Conservation (phyloP, 257 asterid species). For the Solanum habrochaites region DNA sequence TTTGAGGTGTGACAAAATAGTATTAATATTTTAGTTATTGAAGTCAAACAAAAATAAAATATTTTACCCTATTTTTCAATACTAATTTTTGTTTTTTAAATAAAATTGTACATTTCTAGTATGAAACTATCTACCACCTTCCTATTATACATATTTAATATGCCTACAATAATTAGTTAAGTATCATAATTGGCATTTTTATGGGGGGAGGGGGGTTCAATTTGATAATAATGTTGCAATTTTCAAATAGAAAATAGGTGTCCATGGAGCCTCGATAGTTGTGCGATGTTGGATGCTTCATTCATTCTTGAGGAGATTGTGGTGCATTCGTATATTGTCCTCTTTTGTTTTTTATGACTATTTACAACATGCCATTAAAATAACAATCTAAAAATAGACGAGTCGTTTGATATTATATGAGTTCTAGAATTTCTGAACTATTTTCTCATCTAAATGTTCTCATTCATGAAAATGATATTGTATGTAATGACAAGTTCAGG, state of each 20-base stretch:
- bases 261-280: background rate
- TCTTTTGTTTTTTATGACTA: background rate
- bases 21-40: too few relatives aligned
- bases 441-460: background rate
- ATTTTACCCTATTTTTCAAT: background rate
- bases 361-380: background rate
- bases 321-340: background rate
- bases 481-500: background rate
- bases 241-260: background rate
- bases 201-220: background rate
- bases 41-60: too few relatives aligned
- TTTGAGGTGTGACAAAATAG: background rate
- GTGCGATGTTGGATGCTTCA: background rate
- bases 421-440: background rate
- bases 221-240: background rate
- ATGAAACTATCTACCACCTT: background rate
- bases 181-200: too few relatives aligned
- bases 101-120: background rate
- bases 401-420: background rate
- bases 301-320: background rate
- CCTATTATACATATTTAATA: background rate
- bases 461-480: background rate
- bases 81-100: too few relatives aligned
- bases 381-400: background rate
- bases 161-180: background rate